phyloP scores from a whole-genome alignment of 2,329 filamentous ascomycete genomes.

The Aspergillus sp. region DNA sequence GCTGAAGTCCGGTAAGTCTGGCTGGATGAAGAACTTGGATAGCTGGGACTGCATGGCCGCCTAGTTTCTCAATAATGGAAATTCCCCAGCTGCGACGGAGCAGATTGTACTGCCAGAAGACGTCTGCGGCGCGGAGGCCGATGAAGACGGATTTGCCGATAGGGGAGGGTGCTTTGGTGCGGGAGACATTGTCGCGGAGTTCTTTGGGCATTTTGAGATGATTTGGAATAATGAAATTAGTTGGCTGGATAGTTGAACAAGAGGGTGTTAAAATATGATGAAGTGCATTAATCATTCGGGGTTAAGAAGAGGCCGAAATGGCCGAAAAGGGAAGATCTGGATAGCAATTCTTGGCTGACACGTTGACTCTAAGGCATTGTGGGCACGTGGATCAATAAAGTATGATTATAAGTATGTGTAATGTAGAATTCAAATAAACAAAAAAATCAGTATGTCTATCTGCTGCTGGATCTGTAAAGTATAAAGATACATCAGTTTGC shows the following conservation, averaged over 20 bases:
- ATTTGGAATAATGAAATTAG: background rate
- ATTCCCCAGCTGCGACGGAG: conserved; percentile 31
- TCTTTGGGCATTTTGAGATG: background rate
- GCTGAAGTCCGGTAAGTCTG: background rate
- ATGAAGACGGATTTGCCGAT: conserved; percentile 3
- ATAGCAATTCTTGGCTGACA: too few relatives aligned
- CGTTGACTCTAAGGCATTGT: too few relatives aligned
- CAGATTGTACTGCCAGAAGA: conserved; percentile 4
- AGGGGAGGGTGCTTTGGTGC: conserved; percentile 1
- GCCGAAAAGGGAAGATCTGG: too few relatives aligned
- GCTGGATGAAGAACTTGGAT: background rate
- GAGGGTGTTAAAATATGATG: too few relatives aligned
- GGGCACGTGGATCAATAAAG: too few relatives aligned
- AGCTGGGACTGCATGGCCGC: background rate
- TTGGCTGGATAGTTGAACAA: background rate
- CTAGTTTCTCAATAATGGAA: conserved; percentile 9
- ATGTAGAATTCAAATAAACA: too few relatives aligned
- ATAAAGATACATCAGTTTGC: too few relatives aligned
- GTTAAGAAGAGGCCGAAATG: too few relatives aligned
- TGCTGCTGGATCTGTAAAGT: too few relatives aligned
- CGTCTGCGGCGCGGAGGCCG: conserved; percentile 4
- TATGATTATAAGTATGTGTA: too few relatives aligned
- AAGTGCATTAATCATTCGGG: too few relatives aligned
- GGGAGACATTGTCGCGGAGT: conserved; percentile 9
- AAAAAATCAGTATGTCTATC: too few relatives aligned